These are phyloP conservation scores for Phellopilus nigrolimitatus DNA, from an alignment of 1,284 basidiomycete genomes.

Conservation along the genomic window DNA sequence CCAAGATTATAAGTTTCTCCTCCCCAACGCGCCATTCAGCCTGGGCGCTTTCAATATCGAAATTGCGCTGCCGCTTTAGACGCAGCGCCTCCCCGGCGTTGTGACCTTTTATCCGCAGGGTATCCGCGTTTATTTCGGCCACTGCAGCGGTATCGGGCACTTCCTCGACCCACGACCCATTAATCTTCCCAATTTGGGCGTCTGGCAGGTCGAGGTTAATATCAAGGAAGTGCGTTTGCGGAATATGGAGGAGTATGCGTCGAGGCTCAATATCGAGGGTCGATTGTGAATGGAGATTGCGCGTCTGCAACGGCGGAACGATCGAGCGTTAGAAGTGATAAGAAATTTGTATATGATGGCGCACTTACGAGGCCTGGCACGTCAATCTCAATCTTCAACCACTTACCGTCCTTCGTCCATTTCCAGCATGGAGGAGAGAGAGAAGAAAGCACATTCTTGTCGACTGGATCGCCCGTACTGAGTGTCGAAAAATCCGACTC, in stretches of 20 bases:
- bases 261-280: conserved; percentile 58
- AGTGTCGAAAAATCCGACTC: neutral
- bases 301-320: conserved; percentile 37
- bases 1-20: conserved; percentile 37
- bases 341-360: neutral
- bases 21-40: conserved; percentile 63
- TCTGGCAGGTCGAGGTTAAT: conserved; percentile 50
- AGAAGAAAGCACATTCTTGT: neutral
- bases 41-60: conserved; percentile 54
- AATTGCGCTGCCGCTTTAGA: conserved; percentile 50
- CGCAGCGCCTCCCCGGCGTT: conserved; percentile 31
- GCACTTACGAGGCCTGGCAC: conserved; percentile 50
- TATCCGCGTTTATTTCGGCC: conserved; percentile 3
- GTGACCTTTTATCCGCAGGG: conserved; percentile 10
- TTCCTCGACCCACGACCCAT: conserved; percentile 13
- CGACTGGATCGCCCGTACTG: neutral
- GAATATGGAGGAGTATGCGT: conserved; percentile 47
- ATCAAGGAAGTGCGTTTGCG: conserved; percentile 45
- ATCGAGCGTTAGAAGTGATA: conserved; percentile 4
- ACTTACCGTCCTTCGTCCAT: conserved; percentile 41
- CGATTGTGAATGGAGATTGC: conserved; percentile 36
- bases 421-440: conserved; percentile 34
- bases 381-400: conserved; percentile 42
- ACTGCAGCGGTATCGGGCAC: conserved; percentile 9
- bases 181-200: conserved; percentile 36